Percentiles rank a stretch among this genome's conserved stretches.
Evolutionary conservation across 257 asterid species (phyloP).

Genomic region (Forsythia viridissima): DNA sequence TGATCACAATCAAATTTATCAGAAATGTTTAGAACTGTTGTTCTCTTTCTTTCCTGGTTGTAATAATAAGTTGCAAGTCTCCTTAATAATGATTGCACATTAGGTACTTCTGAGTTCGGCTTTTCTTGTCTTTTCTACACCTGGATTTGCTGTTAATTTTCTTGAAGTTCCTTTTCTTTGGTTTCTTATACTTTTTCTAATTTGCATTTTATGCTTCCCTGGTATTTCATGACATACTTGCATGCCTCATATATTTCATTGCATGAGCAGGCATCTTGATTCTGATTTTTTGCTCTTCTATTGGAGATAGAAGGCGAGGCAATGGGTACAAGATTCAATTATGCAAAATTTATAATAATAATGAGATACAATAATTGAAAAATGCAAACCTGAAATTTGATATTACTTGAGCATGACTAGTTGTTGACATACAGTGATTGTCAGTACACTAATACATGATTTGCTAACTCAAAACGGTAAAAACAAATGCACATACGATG

Average conservation of each 20-base stretch:
- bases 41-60: neutral
- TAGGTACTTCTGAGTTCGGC: neutral
- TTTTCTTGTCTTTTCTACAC: neutral
- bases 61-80: neutral
- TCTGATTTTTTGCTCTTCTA: too few species aligned
- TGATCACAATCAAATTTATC: neutral
- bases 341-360: too few species aligned
- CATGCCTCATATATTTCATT: neutral
- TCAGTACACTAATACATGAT: neutral
- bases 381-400: neutral
- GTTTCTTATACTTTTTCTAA: neutral
- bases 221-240: neutral
- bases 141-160: neutral
- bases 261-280: too few species aligned
- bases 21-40: neutral
- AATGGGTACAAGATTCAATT: too few species aligned
- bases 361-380: too few species aligned
- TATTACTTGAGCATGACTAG: neutral
- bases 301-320: too few species aligned
- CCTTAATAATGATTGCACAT: neutral
- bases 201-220: neutral
- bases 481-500: neutral
- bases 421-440: neutral
- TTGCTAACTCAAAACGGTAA: neutral
- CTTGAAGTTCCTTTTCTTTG: neutral